Evolutionary conservation across 495 filamentous ascomycete species (phyloP), one percentile per base, ranked within the genome.

Genomic region (Penicillium mononematosum): DNA sequence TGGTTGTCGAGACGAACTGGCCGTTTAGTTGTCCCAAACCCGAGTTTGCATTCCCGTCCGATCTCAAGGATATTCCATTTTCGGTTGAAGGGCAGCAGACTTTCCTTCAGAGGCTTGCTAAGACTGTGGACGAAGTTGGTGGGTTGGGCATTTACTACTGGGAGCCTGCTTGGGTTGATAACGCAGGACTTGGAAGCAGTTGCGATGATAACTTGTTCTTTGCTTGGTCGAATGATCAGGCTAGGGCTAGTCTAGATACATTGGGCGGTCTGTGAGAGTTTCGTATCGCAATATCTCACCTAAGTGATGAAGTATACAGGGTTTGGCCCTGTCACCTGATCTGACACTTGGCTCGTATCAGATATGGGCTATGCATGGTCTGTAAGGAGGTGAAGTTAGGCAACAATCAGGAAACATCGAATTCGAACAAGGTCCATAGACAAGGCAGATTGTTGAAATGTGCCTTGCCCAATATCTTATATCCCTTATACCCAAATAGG

Each of bases 121-220:
- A 60, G n/a, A 73, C 83, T 5, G 75, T 88, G 3, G 75, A 67
- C 6, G 77, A 81, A 5, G 73, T 68, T 4, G 78, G 78, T 11
- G 74, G 73, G 0, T 22, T 73, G 52, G 86, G 85, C 0, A 57
- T 89, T 43, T 87, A 87, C 62, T 90, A 88, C 53, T 89, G 87
- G 86, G 85, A 89, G 65, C 87, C 85, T 4, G 85, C 81, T 8
- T 89, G 85, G 86, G 74, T 88, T 44, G 70, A 82, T 44, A 88
- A 88, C 66, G 79, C 78, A 12, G 78, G 67, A 12, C 68, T 88
- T 54, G 86, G 87, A 22, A 78, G 77, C 38, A 78, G 77, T 25
- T 83, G 80, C 60, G 58, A 65, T 27, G 74, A 82, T 68, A 78
- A 76, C 61, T 51, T 81, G 53, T 59, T 82, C 69, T 69, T 81